These are phyloP conservation scores for Bacidia rubella DNA, from an alignment of 495 filamentous ascomycete species.

Conservation along the genomic window DNA sequence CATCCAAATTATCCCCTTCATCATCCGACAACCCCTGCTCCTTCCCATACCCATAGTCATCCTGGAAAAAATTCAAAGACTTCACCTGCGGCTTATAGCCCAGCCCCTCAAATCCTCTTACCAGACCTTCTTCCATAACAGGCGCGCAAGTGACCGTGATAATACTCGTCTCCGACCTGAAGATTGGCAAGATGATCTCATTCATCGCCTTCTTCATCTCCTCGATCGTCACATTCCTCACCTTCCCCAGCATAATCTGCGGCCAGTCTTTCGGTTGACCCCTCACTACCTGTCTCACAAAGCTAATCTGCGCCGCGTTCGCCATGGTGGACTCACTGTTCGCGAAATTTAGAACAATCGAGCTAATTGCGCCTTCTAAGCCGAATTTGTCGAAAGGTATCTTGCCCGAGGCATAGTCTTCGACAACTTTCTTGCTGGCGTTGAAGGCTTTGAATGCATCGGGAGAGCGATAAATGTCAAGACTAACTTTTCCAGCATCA, in stretches of 20 bases:
- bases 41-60: constrained; percentile 74
- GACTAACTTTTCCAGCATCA: constrained; percentile 66
- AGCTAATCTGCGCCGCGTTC: constrained; percentile 65
- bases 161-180: constrained; percentile 63
- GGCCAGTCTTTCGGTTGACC: constrained; percentile 69
- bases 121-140: constrained; percentile 72
- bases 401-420: constrained; percentile 47
- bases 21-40: constrained; percentile 56
- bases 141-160: constrained; percentile 80
- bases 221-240: constrained; percentile 60
- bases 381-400: constrained; percentile 61
- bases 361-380: constrained; percentile 80
- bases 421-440: constrained; percentile 60
- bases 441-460: constrained; percentile 78
- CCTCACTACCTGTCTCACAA: constrained; percentile 65
- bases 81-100: constrained; percentile 70
- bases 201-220: constrained; percentile 64
- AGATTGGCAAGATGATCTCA: constrained; percentile 64
- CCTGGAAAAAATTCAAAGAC: constrained; percentile 67
- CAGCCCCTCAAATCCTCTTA: constrained; percentile 52
- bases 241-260: constrained; percentile 56
- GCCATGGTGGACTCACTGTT: constrained; percentile 77
- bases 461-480: constrained; percentile 77
- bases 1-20: constrained; percentile 49
- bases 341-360: constrained; percentile 69